Percentiles rank a stretch among this genome's conserved stretches.
Conservation (phyloP, 257 asterid species). For the Gynochthodes officinalis region DNA sequence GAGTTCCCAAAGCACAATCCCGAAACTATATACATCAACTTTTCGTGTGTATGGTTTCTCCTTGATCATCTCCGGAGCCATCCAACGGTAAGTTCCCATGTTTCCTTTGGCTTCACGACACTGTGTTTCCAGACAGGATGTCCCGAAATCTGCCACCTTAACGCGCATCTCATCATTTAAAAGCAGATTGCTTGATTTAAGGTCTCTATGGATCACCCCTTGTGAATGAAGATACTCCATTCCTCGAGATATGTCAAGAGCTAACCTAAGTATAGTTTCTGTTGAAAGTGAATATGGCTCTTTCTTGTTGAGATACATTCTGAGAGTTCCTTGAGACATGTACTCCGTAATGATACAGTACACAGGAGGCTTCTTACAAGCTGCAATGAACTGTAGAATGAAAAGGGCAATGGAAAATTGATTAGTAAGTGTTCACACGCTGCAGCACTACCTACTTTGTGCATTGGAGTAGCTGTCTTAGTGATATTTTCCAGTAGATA, state of each 20-base stretch:
- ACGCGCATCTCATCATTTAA: conserved; percentile 34
- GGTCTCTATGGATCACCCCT: conserved; percentile 42
- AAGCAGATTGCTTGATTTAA: conserved; percentile 31
- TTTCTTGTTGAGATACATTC: conserved; percentile 47
- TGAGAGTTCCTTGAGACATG: conserved; percentile 46
- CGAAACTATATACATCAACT: conserved; percentile 70
- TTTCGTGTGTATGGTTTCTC: conserved; percentile 50
- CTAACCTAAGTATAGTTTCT: conserved; percentile 41
- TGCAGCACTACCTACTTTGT: no score
- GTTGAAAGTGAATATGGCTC: conserved; percentile 40
- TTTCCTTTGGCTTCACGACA: conserved; percentile 33
- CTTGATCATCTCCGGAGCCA: conserved; percentile 60
- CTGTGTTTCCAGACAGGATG: conserved; percentile 37
- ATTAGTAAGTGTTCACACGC: no score
- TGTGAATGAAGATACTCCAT: conserved; percentile 44
- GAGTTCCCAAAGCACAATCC: conserved; percentile 64
- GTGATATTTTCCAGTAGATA: no score
- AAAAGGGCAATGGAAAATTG: neutral
- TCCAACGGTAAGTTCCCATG: conserved; percentile 47
- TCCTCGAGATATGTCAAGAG: conserved; percentile 42
- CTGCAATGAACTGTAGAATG: conserved; percentile 33
- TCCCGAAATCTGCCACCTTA: conserved; percentile 39
- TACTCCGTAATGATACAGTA: conserved; percentile 44
- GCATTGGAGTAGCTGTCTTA: no score
- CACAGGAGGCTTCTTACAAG: conserved; percentile 42